These are phyloP conservation scores for Tylopilus sp. DNA, from an alignment of 768 basidiomycete genomes.

Conservation along the genomic window DNA sequence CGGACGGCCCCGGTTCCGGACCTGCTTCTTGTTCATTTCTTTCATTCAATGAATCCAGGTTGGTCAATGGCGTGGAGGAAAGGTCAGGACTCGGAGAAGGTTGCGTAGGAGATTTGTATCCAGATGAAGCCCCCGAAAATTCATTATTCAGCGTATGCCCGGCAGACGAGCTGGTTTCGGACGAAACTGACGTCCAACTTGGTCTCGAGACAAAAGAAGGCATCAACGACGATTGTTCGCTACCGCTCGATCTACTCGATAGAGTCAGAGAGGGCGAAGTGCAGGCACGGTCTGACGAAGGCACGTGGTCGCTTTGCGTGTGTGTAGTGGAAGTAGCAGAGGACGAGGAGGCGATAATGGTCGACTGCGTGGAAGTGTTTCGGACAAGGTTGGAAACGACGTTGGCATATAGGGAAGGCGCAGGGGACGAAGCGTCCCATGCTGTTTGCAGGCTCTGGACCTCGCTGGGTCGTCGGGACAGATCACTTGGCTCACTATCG, in stretches of 20 bases:
- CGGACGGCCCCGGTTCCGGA: slow-evolving; percentile 11
- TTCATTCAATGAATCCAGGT: slow-evolving; percentile 17
- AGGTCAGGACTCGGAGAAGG: slow-evolving; percentile 23
- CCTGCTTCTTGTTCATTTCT: slow-evolving; percentile 15
- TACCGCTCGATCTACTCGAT: slow-evolving; percentile 11
- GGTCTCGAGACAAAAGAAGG: slow-evolving; percentile 15
- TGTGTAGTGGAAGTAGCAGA: slow-evolving; percentile 1
- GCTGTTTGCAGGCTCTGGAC: background rate
- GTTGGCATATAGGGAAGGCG: slow-evolving; percentile 26
- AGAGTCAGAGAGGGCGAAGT: slow-evolving; percentile 13
- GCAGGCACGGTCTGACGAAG: slow-evolving; percentile 9
- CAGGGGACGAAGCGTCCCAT: slow-evolving; percentile 9
- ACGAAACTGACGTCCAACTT: slow-evolving; percentile 26
- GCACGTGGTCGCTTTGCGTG: slow-evolving; percentile 11
- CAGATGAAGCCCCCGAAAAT: slow-evolving; percentile 3
- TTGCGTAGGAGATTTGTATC: slow-evolving; percentile 17
- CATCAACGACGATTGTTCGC: slow-evolving; percentile 14
- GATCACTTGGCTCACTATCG: slow-evolving; percentile 4
- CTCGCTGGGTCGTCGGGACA: slow-evolving; percentile 2
- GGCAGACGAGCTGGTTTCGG: slow-evolving; percentile 17
- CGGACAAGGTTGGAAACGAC: slow-evolving; percentile 20
- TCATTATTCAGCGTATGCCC: slow-evolving; percentile 18
- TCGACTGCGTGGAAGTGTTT: slow-evolving; percentile 11
- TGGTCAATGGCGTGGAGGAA: slow-evolving; percentile 16
- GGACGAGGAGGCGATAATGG: slow-evolving; percentile 8